Base-by-base conservation (phyloP, 306 rosid genomes). In the Aeschynomene evenia region DNA sequence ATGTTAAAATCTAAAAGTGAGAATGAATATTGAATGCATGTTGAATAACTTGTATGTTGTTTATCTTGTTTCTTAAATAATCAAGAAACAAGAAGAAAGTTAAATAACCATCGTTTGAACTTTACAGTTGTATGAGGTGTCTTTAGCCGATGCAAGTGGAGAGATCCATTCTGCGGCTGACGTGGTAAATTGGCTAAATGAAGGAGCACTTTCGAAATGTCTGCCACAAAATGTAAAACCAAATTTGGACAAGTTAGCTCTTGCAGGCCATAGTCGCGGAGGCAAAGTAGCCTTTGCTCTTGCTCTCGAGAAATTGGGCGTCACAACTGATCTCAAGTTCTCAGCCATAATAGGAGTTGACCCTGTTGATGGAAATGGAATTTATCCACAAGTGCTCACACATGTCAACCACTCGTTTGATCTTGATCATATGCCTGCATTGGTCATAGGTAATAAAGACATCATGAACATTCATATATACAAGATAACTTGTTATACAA, bases 301-400 rank as follows among this genome's bases (percentile, higher is more conserved):
- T 10, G 93, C 96, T 24, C 70, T 85, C 8, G 77, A 63, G 36
- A 84, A 83, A 67, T 36, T 79, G 19, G 79, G 75, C 24, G 24
- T 28, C 34, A 68, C 28, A 54, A 79, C 85, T 1, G 58, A 77
- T 51, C 76, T 84, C 15, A 88, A 86, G 53, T 79, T 86, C 70
- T 86, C 96, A 48, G 96, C 94, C 28, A 54, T 90, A 19, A 82
- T 93, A 24, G 98, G 96, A 52, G 80, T 93, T 14, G 97, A 93
- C 60, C 98, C 98, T 2, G 97, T 93, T 23, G 98, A 93, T 77
- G 98, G 98, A n/a, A 73, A 82, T 77, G 80, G 88, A 68, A 3
- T n/a, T n/a, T n/a, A n/a, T n/a, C 97, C 98, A 4, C 94, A 87
- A 6, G 84, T 93, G 0, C 97, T 93, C 50, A 88, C 88, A 5